These are phyloP conservation scores for Phytophthora sp. DNA, from an alignment of 352 stramenopile genomes.

Conservation along the genomic window DNA sequence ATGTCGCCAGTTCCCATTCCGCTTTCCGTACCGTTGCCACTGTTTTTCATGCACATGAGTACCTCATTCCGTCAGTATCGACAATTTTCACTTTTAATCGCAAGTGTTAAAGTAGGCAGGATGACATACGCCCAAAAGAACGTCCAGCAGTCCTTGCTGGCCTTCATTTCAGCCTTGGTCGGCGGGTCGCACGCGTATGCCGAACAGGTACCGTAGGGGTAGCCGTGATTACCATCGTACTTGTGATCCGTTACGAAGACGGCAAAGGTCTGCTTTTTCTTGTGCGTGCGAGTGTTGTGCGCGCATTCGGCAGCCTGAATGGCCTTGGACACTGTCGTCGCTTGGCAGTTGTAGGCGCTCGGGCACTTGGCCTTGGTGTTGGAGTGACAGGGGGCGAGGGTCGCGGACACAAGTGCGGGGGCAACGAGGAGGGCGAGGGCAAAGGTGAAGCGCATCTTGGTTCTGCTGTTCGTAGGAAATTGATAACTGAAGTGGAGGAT, in stretches of 20 bases:
- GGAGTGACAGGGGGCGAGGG: constrained; percentile 25
- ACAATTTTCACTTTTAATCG: not conserved
- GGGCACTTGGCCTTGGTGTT: constrained; percentile 36
- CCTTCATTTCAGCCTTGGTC: constrained; percentile 17
- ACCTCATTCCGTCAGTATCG: too few species aligned
- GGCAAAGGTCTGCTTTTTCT: constrained; percentile 40
- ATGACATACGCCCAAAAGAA: constrained; percentile 45
- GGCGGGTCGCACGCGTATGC: constrained; percentile 36
- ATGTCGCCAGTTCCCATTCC: constrained; percentile 40
- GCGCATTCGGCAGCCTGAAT: constrained; percentile 51
- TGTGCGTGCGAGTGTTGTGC: constrained; percentile 43
- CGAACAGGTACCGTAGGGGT: constrained; percentile 38
- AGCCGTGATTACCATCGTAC: constrained; percentile 42
- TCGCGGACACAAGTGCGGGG: constrained; percentile 37
- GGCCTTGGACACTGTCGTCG: constrained; percentile 21
- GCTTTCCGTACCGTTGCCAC: constrained; percentile 17
- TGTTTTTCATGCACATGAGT: constrained; percentile 21
- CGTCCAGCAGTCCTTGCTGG: constrained; percentile 40
- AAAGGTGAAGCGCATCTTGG: constrained; percentile 34
- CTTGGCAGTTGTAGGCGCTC: constrained; percentile 27
- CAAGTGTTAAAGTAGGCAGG: not conserved
- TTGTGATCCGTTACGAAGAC: constrained; percentile 40
- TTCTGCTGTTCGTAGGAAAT: constrained; percentile 19
- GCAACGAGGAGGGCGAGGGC: constrained; percentile 23
- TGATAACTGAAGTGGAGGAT: constrained; percentile 13